Percentiles rank a stretch among this genome's conserved stretches.
Conservation (phyloP, 2,329 filamentous ascomycete genomes). For the Colletotrichum sp. region DNA sequence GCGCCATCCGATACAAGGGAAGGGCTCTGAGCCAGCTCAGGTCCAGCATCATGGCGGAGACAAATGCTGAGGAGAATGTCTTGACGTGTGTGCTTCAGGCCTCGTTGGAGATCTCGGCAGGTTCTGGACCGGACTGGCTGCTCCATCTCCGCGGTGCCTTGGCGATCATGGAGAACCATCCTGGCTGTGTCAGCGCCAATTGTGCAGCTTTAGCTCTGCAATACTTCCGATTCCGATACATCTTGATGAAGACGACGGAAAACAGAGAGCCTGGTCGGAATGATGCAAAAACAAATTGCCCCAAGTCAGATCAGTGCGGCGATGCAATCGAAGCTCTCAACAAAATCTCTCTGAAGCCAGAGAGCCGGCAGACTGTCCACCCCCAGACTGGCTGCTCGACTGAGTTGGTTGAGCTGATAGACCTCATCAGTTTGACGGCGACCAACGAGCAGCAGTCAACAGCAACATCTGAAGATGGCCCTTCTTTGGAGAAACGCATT, state of each 20-base stretch:
- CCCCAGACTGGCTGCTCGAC: neutral
- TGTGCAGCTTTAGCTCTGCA: neutral
- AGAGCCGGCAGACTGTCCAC: neutral
- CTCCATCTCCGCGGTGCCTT: neutral
- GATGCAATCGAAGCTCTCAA: neutral
- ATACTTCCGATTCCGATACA: constrained; percentile 3
- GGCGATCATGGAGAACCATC: neutral
- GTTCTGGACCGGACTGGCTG: neutral
- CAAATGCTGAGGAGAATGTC: neutral
- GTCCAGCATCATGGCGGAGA: neutral
- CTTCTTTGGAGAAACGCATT: neutral
- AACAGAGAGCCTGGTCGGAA: neutral
- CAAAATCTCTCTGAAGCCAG: neutral
- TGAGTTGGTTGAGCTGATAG: neutral
- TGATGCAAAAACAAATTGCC: neutral
- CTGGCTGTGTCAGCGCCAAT: neutral
- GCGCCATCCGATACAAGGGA: neutral
- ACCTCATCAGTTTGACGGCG: neutral
- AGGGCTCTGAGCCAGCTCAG: neutral
- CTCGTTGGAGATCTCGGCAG: neutral
- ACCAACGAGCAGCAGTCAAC: neutral
- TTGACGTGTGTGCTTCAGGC: constrained; percentile 8
- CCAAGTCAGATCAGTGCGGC: neutral
- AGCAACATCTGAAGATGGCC: neutral
- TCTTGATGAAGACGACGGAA: neutral